phyloP scores from a whole-genome alignment of 2,329 filamentous ascomycete species.

The Fusarium gaditjirri region DNA sequence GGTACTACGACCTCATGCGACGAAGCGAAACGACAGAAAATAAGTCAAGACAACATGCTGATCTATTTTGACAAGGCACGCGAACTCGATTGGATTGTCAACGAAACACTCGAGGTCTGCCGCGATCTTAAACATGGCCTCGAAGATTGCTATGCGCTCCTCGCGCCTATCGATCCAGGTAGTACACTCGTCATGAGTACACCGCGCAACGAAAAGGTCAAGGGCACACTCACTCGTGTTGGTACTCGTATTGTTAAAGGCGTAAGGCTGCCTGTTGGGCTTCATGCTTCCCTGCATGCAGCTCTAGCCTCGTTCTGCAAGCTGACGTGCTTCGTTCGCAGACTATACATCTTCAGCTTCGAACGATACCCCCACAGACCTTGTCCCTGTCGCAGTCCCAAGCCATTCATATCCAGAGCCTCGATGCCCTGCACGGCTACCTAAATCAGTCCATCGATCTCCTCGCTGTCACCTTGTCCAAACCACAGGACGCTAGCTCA shows the following conservation, averaged over 20 bases:
- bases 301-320: constrained; percentile 7
- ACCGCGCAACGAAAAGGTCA: constrained; percentile 86
- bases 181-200: constrained; percentile 92
- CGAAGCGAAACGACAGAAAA: not conserved
- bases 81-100: constrained; percentile 66
- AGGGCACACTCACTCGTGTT: constrained; percentile 90
- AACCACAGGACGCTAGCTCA: constrained; percentile 66
- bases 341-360: constrained; percentile 81
- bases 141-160: constrained; percentile 87
- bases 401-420: constrained; percentile 71
- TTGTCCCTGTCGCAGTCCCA: constrained; percentile 60
- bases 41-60: constrained; percentile 38
- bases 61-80: constrained; percentile 53
- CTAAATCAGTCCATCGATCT: constrained; percentile 87
- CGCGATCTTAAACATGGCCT: constrained; percentile 71
- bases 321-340: constrained; percentile 46
- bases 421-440: constrained; percentile 77
- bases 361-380: constrained; percentile 68
- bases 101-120: constrained; percentile 61
- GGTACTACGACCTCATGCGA: constrained; percentile 51
- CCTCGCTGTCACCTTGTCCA: constrained; percentile 77
- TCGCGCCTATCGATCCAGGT: constrained; percentile 85
- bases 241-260: constrained; percentile 93
- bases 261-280: constrained; percentile 59
- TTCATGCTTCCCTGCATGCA: constrained; percentile 34